A percentile compares a stretch with the other conserved stretches of the same genome.
Conservation (phyloP, 1,139 yeast genomes). For the Candida glucosophila region DNA sequence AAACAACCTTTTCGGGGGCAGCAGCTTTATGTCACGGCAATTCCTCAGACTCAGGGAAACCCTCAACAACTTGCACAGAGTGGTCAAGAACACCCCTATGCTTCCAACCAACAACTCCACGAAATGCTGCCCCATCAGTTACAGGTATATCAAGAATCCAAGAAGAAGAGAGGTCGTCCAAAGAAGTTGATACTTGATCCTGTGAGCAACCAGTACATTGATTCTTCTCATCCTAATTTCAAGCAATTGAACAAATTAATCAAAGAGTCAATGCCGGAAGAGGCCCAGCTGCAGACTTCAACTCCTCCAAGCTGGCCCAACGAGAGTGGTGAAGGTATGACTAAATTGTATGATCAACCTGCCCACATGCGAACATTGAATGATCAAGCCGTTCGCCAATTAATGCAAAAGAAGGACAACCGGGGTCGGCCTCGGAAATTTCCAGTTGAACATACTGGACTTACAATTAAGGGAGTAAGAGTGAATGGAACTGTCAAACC, state of each 20-base stretch:
- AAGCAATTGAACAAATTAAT: constrained; percentile 30
- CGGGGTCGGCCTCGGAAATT: constrained; percentile 47
- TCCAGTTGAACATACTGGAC: constrained; percentile 41
- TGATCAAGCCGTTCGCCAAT: constrained; percentile 30
- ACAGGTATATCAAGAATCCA: constrained; percentile 8
- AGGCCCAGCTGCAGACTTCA: no score
- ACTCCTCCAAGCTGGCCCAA: neutral
- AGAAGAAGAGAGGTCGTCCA: constrained; percentile 39
- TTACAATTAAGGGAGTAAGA: constrained; percentile 38
- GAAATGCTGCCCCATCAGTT: constrained; percentile 1
- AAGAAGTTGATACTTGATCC: constrained; percentile 36
- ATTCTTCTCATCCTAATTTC: constrained; percentile 36
- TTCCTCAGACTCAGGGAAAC: constrained; percentile 5
- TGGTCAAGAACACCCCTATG: constrained; percentile 1
- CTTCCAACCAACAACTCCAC: constrained; percentile 2
- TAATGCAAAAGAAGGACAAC: constrained; percentile 33
- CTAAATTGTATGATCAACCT: constrained; percentile 21
- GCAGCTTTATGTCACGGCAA: constrained; percentile 4
- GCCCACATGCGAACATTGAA: constrained; percentile 22
- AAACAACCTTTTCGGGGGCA: constrained; percentile 4
- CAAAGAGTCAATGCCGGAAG: constrained; percentile 12
- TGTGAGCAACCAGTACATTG: constrained; percentile 32
- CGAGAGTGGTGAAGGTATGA: constrained; percentile 6
- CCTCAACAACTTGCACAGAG: constrained; percentile 3
- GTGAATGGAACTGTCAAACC: constrained; percentile 30